phyloP scores from a whole-genome alignment of 257 asterid genomes.

The Solanum etuberosum region DNA sequence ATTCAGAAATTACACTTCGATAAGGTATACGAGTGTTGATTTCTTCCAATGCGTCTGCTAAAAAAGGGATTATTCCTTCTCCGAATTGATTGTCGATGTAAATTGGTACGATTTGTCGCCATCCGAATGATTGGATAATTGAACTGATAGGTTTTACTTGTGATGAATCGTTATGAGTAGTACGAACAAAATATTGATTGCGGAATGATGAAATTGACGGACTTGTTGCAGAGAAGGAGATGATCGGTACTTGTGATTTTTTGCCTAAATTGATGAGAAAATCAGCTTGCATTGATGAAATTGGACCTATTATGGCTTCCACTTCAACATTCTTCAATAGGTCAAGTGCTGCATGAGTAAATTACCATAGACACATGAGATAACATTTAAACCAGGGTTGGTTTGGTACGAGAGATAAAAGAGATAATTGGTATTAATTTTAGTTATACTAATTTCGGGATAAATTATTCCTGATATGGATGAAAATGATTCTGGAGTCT shows the following conservation, averaged over 20 bases:
- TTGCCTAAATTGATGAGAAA: slow-evolving; percentile 39
- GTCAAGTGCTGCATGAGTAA: slow-evolving; percentile 55
- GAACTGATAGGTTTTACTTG: slow-evolving; percentile 35
- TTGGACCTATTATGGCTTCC: slow-evolving; percentile 56
- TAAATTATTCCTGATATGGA: too few relatives aligned
- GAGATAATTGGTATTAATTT: too few relatives aligned
- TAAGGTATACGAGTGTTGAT: slow-evolving; percentile 25
- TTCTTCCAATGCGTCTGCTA: slow-evolving; percentile 27
- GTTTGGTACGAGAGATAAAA: too few relatives aligned
- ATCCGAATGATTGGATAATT: slow-evolving; percentile 28
- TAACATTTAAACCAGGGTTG: too few relatives aligned
- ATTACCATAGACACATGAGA: too few relatives aligned
- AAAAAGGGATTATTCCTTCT: slow-evolving; percentile 34
- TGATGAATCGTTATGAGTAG: slow-evolving; percentile 31
- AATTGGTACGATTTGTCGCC: slow-evolving; percentile 40
- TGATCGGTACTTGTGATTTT: slow-evolving; percentile 41
- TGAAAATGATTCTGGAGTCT: too few relatives aligned
- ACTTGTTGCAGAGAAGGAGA: slow-evolving; percentile 53
- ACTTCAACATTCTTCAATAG: slow-evolving; percentile 44
- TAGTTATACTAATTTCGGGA: too few relatives aligned
- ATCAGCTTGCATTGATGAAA: slow-evolving; percentile 32
- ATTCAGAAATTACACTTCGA: slow-evolving; percentile 25
- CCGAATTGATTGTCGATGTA: slow-evolving; percentile 42
- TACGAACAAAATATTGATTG: slow-evolving; percentile 35
- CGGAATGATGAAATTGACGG: slow-evolving; percentile 26